Evolutionary conservation across 345 rosid species (phyloP).

Genomic region (Pistacia integerrima): DNA sequence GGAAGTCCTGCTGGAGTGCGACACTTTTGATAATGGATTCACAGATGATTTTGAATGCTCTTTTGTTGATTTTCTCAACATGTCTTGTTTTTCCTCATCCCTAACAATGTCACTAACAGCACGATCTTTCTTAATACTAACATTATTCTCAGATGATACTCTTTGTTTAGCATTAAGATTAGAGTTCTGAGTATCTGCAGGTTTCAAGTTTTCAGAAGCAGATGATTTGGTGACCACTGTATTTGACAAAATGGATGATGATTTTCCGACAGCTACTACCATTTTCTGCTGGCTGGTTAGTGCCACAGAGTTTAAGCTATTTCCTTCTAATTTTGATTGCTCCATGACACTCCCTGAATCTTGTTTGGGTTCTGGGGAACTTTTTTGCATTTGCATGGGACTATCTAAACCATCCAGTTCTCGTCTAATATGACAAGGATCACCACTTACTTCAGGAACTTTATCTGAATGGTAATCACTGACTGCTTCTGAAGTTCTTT

Average conservation of each 20-base stretch:
- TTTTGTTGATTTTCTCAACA: constrained; percentile 44
- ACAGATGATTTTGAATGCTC: constrained; percentile 46
- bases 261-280: constrained; percentile 48
- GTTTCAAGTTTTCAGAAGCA: constrained; percentile 41
- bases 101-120: constrained; percentile 41
- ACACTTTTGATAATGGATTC: constrained; percentile 41
- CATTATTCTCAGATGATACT: constrained; percentile 36
- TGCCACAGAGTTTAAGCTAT: constrained; percentile 32
- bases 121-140: constrained; percentile 44
- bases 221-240: constrained; percentile 39
- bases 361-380: constrained; percentile 39
- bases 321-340: constrained; percentile 38
- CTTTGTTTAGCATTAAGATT: constrained; percentile 40
- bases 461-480: constrained; percentile 37
- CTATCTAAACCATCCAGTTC: constrained; percentile 41
- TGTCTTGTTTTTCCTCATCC: constrained; percentile 46
- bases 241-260: constrained; percentile 42
- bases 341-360: constrained; percentile 40
- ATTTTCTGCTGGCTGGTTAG: constrained; percentile 42
- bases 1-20: constrained; percentile 55
- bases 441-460: constrained; percentile 32
- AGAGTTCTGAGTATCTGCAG: constrained; percentile 45
- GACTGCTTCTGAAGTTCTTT: constrained; percentile 42
- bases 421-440: constrained; percentile 30
- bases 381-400: constrained; percentile 32